Percentiles rank a stretch among this genome's conserved stretches.
Evolutionary conservation across 1,284 basidiomycete genomes (phyloP).

Genomic region (Ganoderma resinaceum): DNA sequence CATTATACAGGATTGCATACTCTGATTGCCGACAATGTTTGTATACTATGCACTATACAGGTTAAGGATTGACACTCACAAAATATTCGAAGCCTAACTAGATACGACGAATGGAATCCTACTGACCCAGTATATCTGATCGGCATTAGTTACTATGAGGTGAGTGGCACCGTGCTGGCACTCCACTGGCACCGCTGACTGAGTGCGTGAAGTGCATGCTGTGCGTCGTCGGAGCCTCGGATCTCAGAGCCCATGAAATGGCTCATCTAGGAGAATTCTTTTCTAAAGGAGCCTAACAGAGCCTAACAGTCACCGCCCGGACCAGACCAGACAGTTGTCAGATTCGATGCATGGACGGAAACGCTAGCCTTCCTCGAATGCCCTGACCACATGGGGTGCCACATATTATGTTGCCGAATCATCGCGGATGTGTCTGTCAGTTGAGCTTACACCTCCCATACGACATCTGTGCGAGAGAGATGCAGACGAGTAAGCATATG

Average conservation of each 20-base stretch:
- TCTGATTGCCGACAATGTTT: background rate
- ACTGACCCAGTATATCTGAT: too few species aligned
- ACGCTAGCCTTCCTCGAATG: background rate
- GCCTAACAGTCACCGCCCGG: background rate
- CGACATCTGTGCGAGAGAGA: background rate
- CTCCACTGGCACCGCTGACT: background rate
- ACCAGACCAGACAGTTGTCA: background rate
- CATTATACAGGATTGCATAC: background rate
- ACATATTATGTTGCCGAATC: too few species aligned
- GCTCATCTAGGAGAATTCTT: background rate
- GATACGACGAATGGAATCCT: too few species aligned
- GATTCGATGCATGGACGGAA: constrained; percentile 1
- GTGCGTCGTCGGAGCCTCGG: background rate
- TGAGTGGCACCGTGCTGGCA: too few species aligned
- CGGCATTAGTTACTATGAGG: background rate
- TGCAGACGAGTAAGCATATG: background rate
- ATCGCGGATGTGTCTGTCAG: background rate
- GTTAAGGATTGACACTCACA: too few species aligned
- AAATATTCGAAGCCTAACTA: too few species aligned
- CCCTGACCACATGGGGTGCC: background rate
- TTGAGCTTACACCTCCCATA: background rate
- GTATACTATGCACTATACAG: background rate
- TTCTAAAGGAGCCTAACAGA: too few species aligned
- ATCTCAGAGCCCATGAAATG: background rate
- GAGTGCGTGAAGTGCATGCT: background rate